Evolutionary conservation across 495 filamentous ascomycete species (phyloP).

Genomic region (Penicillium macrosclerotiorum): DNA sequence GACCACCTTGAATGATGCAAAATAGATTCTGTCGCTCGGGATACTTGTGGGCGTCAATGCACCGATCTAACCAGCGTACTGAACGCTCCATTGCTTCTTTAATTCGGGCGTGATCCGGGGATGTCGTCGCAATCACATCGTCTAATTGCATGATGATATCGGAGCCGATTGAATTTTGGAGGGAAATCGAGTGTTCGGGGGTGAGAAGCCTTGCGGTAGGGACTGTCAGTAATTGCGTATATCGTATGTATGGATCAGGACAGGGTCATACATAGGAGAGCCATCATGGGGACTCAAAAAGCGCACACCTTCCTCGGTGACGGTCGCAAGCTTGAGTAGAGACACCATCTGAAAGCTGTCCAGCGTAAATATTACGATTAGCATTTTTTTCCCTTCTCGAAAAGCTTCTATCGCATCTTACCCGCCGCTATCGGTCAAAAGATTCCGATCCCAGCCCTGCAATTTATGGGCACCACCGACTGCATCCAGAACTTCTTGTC

Average conservation of each 20-base stretch:
- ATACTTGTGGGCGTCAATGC: slow-evolving; percentile 86
- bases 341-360: slow-evolving; percentile 97
- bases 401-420: slow-evolving; percentile 43
- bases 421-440: slow-evolving; percentile 97
- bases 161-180: slow-evolving; percentile 95
- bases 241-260: neutral
- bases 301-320: slow-evolving; percentile 93
- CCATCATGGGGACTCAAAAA: slow-evolving; percentile 95
- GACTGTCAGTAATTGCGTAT: slow-evolving; percentile 2
- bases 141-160: slow-evolving; percentile 99
- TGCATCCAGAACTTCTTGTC: slow-evolving; percentile 79
- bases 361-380: slow-evolving; percentile 7
- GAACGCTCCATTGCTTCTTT: slow-evolving; percentile 92
- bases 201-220: slow-evolving; percentile 77
- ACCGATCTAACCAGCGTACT: slow-evolving; percentile 97
- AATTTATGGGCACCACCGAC: slow-evolving; percentile 91
- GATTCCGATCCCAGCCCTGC: slow-evolving; percentile 93
- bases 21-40: slow-evolving; percentile 90
- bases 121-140: slow-evolving; percentile 94
- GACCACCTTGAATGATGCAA: slow-evolving; percentile 95
- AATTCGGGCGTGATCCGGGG: slow-evolving; percentile 82
- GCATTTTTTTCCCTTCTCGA: neutral
- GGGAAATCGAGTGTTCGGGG: slow-evolving; percentile 92
- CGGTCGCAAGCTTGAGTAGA: slow-evolving; percentile 84
- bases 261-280: slow-evolving; percentile 68